Conservation (phyloP, 1,284 basidiomycete species). For the Puccinia hordei region DNA sequence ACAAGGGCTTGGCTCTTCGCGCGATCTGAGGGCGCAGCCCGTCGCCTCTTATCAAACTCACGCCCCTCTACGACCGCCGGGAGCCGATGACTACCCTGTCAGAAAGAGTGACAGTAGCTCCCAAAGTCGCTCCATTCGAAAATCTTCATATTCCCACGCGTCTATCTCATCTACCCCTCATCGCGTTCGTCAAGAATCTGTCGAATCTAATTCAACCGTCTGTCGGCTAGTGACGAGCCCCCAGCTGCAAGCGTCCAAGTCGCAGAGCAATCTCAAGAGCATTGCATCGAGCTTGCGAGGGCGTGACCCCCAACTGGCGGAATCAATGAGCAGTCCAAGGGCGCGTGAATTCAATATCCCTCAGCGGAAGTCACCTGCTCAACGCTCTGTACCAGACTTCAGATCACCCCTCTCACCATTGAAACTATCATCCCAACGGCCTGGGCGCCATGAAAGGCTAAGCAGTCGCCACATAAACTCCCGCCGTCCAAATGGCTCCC, state of each 20-base stretch:
- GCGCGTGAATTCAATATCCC: background rate
- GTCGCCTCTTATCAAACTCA: background rate
- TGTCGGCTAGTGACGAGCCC: background rate
- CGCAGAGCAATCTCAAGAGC: background rate
- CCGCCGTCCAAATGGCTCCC: background rate
- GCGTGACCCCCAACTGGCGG: background rate
- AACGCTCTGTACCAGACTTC: conserved; percentile 7
- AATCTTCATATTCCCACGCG: background rate
- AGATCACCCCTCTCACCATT: background rate
- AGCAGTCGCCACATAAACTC: background rate
- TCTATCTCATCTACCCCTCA: background rate
- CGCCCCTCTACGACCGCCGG: background rate
- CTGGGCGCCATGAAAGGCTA: background rate
- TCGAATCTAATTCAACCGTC: background rate
- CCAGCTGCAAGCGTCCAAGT: background rate
- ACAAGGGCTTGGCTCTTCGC: conserved; percentile 10
- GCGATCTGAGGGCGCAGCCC: background rate
- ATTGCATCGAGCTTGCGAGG: background rate
- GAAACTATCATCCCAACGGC: background rate
- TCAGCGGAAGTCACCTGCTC: conserved; percentile 2
- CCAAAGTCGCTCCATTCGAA: background rate
- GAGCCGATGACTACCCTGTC: background rate
- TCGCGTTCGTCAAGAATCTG: conserved; percentile 2
- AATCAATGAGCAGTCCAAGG: background rate
- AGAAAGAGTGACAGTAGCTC: background rate